Percentiles rank a stretch among this genome's conserved stretches.
phyloP scores from a whole-genome alignment of 768 basidiomycete species.

The Pulveroboletus sp. region DNA sequence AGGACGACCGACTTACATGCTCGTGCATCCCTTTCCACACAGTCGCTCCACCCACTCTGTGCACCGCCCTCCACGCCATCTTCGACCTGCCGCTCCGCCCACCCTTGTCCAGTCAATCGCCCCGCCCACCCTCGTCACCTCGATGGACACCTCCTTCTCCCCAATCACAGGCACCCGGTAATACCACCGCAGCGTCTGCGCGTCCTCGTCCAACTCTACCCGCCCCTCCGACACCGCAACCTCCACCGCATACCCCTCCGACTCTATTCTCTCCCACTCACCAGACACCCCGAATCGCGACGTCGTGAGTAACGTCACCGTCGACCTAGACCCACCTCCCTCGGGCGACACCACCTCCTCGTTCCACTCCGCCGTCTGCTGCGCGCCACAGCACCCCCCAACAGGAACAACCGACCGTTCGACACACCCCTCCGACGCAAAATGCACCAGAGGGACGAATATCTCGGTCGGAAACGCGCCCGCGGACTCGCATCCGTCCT shows the following conservation, averaged over 20 bases:
- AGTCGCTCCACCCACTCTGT: background rate
- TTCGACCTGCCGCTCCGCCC: no score
- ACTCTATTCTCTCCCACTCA: constrained; percentile 10
- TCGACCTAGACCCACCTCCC: constrained; percentile 12
- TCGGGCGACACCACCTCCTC: background rate
- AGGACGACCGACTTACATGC: constrained; percentile 18
- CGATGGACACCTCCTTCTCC: constrained; percentile 34
- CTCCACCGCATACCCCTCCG: constrained; percentile 34
- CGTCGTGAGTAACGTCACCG: constrained; percentile 8
- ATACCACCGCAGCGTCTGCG: constrained; percentile 50
- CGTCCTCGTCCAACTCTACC: constrained; percentile 43
- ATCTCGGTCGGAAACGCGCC: constrained; percentile 74
- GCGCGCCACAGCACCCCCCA: background rate
- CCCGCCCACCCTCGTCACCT: constrained; percentile 39
- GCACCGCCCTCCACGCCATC: background rate
- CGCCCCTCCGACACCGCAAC: constrained; percentile 45
- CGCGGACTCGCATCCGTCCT: background rate
- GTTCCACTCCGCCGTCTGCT: background rate
- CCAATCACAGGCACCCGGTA: constrained; percentile 34
- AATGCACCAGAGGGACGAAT: constrained; percentile 88
- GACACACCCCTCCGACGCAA: constrained; percentile 44
- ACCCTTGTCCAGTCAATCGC: constrained; percentile 28
- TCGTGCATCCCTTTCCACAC: constrained; percentile 19
- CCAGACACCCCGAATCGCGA: background rate
- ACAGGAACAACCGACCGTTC: constrained; percentile 12